Evolutionary conservation across 2,329 filamentous ascomycete species (phyloP), one percentile per base, ranked within the genome.

Genomic region (Aspergillus clavatus): DNA sequence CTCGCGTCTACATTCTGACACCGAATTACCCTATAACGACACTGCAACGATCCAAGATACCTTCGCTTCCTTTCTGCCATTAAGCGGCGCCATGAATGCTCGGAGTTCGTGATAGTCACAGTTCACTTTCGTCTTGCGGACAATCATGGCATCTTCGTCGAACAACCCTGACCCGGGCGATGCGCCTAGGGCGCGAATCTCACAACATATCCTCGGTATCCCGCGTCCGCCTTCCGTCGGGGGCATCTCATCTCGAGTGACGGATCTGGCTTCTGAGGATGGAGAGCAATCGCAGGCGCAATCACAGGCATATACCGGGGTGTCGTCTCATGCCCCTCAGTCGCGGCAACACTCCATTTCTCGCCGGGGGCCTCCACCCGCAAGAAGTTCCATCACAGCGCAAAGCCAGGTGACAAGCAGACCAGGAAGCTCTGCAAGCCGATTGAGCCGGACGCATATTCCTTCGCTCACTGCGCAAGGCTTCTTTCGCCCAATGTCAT

Each of bases 401-500:
- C 70, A 74, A 40, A 65, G 70, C 44, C 67, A 70, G 11, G 68
- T 67, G 44, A 65, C 72, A 23, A 72, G 76, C 66, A 63, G 81
- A 68, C 54, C 77, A 77, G 68, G 63, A 39, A 74, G 70, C 46
- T 53, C 84, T 75, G 42, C 77, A 12, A 91, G 84, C 54, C 77
- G 87, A 33, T 76, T 85, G 37, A 89, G 84, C 63, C 81, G 84
- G 60, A 93, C 87, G 33, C 93, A 98, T 74, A 89, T 95, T 16
- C 90, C 93, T 1, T 89, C 86, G 1, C 73, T 98, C 42, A 85
- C 89, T 2, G 89, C 89, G 12, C 86, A 91, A 61, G 91, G 88
- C 43, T 97, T 98, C 72, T 95, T 95, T 63, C 86, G 85, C 18
- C 93, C 93, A 29, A 95, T 98, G 89, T 97, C 90, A 71, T 95